These are phyloP conservation scores for Euphrasia arctica DNA, from an alignment of 305 asterid species.

Conservation along the genomic window DNA sequence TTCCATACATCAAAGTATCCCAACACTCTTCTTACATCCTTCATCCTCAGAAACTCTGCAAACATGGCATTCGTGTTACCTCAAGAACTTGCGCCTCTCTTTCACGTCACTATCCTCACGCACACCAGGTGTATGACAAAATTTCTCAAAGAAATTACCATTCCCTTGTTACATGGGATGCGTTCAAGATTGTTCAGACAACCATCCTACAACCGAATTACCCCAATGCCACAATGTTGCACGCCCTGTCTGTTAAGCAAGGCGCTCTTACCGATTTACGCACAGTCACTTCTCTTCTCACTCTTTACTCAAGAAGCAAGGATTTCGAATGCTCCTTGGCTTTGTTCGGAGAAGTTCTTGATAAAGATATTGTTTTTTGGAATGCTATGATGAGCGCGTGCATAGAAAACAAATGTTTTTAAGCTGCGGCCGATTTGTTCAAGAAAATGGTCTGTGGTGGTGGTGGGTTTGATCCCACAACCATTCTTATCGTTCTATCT, in stretches of 20 bases:
- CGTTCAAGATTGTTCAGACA: constrained; percentile 32
- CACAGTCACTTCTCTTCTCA: constrained; percentile 48
- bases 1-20: constrained; percentile 21
- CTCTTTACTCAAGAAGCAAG: constrained; percentile 47
- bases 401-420: constrained; percentile 32
- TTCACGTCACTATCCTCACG: constrained; percentile 17
- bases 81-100: constrained; percentile 20
- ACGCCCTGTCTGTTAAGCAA: constrained; percentile 46
- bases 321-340: constrained; percentile 38
- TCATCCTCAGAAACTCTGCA: background rate
- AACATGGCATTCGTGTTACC: background rate
- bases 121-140: constrained; percentile 36
- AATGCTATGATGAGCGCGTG: constrained; percentile 69
- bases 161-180: constrained; percentile 29
- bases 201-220: constrained; percentile 29
- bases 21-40: constrained; percentile 9
- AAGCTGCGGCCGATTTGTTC: constrained; percentile 35
- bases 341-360: constrained; percentile 42
- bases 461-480: constrained; percentile 40
- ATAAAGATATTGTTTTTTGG: constrained; percentile 56
- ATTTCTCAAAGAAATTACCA: constrained; percentile 33
- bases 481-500: constrained; percentile 43
- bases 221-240: constrained; percentile 36
- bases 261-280: constrained; percentile 46
- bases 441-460: constrained; percentile 41